These are phyloP conservation scores for Gastrolobium bilobum DNA, from an alignment of 306 rosid genomes.

Conservation along the genomic window DNA sequence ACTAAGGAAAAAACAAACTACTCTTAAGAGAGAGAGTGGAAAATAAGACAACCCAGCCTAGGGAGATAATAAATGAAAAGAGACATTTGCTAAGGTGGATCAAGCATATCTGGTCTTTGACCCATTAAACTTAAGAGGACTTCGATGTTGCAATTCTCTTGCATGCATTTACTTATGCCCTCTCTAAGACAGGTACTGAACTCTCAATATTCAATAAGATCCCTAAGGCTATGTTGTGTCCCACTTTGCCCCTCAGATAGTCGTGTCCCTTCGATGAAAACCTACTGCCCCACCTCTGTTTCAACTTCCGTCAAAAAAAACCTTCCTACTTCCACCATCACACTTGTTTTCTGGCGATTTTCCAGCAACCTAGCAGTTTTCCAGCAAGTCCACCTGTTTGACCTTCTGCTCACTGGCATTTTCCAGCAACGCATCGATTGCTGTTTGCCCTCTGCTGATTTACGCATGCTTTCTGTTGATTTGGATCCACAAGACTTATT, in stretches of 20 bases:
- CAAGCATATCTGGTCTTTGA: neutral
- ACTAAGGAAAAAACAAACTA: neutral
- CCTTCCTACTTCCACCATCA: neutral
- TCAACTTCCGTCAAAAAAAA: too few species aligned
- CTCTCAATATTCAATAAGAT: neutral
- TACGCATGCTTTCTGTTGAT: neutral
- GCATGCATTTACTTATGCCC: constrained; percentile 3
- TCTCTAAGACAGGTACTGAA: neutral
- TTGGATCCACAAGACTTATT: neutral
- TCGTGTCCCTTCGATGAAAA: too few species aligned
- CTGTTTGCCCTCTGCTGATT: neutral
- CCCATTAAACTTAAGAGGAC: neutral
- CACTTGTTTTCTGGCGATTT: neutral
- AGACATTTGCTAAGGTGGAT: neutral
- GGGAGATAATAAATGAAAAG: neutral
- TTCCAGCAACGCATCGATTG: neutral
- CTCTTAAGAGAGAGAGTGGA: neutral
- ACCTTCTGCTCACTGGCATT: neutral
- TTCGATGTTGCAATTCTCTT: neutral
- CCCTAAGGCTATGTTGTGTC: too few species aligned
- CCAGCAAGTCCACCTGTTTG: neutral
- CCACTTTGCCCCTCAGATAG: too few species aligned
- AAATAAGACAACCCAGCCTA: neutral
- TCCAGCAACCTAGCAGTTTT: neutral
- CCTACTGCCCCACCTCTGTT: too few species aligned